Conservation (phyloP, 257 asterid species). For the Fraxinus cuspidata region DNA sequence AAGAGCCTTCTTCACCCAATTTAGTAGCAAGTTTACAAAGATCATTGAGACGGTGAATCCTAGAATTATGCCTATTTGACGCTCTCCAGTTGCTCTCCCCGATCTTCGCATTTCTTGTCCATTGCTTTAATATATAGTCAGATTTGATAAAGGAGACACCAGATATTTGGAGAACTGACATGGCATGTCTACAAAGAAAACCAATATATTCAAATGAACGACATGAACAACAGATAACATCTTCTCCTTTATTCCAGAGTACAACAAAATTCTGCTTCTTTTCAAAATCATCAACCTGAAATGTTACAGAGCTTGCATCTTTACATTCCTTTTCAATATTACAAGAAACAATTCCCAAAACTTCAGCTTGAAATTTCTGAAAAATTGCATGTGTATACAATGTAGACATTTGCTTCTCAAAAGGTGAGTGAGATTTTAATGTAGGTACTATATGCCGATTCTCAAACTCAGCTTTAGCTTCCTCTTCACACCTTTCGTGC, state of each 20-base stretch:
- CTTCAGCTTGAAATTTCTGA: constrained; percentile 49
- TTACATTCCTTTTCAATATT: constrained; percentile 32
- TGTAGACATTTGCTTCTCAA: constrained; percentile 51
- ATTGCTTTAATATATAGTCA: constrained; percentile 41
- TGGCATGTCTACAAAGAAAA: constrained; percentile 51
- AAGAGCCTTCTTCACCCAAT: constrained; percentile 49
- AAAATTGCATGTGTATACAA: constrained; percentile 42
- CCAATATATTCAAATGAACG: constrained; percentile 44
- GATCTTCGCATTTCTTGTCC: constrained; percentile 44
- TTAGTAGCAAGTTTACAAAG: constrained; percentile 43
- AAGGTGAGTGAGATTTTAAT: constrained; percentile 38
- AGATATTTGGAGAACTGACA: constrained; percentile 41
- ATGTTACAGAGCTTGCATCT: constrained; percentile 27
- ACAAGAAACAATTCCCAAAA: constrained; percentile 38
- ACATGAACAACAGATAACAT: constrained; percentile 38
- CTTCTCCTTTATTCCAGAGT: constrained; percentile 33
- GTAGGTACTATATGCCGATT: constrained; percentile 17
- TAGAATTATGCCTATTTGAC: constrained; percentile 18
- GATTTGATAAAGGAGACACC: constrained; percentile 41
- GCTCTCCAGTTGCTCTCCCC: constrained; percentile 22
- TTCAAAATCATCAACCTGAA: constrained; percentile 32
- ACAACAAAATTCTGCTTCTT: constrained; percentile 37
- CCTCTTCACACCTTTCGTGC: constrained; percentile 39
- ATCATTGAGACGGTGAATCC: constrained; percentile 50
- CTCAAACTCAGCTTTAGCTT: constrained; percentile 41